phyloP scores from a whole-genome alignment of 768 basidiomycete species.

The Hericium rajendrae region DNA sequence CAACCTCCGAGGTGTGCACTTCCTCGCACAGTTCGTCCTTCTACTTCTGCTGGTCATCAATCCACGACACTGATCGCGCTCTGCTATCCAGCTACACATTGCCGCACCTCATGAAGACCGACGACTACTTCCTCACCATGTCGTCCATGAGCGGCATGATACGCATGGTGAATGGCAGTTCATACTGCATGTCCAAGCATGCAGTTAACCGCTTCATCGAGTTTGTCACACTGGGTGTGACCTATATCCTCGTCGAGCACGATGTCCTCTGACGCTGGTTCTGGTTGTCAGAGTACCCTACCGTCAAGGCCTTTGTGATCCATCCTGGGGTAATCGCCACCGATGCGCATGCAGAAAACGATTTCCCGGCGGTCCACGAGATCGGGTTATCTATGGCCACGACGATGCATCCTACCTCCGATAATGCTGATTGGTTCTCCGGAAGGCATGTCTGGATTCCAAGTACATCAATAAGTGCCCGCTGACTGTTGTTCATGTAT shows the following conservation, averaged over 20 bases:
- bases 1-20: conserved; percentile 6
- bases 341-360: not conserved
- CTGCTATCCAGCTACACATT: not conserved
- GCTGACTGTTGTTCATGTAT: not conserved
- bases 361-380: not conserved
- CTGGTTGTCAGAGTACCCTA: not conserved
- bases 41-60: not conserved
- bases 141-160: not conserved
- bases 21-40: conserved; percentile 1
- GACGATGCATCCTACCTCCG: not conserved
- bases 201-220: conserved; percentile 2
- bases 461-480: not conserved
- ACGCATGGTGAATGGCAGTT: not conserved
- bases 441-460: not conserved
- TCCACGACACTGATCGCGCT: no score
- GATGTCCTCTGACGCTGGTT: no score
- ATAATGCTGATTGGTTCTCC: not conserved
- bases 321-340: not conserved
- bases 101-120: conserved; percentile 2
- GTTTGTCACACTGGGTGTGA: conserved; percentile 3
- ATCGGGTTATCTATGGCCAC: not conserved
- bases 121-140: not conserved
- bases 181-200: conserved; percentile 6
- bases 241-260: conserved; percentile 13
- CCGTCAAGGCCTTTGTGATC: not conserved